Evolutionary conservation across 805 yeast genomes (phyloP).

Genomic region (Candida xyloterini): DNA sequence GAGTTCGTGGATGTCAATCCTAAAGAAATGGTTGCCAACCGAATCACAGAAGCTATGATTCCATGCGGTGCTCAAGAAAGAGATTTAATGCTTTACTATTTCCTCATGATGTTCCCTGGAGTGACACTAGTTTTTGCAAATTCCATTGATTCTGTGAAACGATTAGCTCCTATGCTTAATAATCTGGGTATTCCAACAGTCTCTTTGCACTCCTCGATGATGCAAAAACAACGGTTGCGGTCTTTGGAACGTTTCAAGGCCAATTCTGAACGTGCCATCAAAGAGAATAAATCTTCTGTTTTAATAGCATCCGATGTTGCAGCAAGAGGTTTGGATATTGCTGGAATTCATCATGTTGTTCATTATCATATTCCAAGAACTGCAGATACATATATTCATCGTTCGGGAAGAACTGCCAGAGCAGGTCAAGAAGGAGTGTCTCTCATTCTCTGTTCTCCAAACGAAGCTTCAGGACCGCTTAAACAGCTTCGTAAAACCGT

Average conservation of each 20-base stretch:
- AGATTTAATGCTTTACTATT: constrained; percentile 87
- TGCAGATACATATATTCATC: constrained; percentile 91
- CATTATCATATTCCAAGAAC: constrained; percentile 94
- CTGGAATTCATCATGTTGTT: constrained; percentile 86
- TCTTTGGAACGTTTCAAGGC: constrained; percentile 77
- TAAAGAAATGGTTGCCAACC: constrained; percentile 68
- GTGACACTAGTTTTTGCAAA: constrained; percentile 88
- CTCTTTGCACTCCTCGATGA: constrained; percentile 90
- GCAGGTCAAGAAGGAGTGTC: constrained; percentile 95
- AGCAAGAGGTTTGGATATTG: constrained; percentile 94
- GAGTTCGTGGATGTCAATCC: constrained; percentile 83
- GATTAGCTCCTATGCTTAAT: constrained; percentile 72
- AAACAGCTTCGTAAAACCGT: constrained; percentile 64
- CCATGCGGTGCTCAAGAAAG: constrained; percentile 91
- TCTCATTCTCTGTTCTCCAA: constrained; percentile 87
- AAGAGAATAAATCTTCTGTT: constrained; percentile 54
- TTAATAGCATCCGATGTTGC: constrained; percentile 96
- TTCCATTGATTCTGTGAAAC: constrained; percentile 91
- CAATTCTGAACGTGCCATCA: constrained; percentile 34
- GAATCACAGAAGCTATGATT: constrained; percentile 78
- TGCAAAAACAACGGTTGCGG: constrained; percentile 87
- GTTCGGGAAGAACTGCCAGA: constrained; percentile 98
- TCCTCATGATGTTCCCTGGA: constrained; percentile 82
- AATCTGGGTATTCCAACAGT: constrained; percentile 65
- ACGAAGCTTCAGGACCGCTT: constrained; percentile 87